These are phyloP conservation scores for Coemansia sp. DNA, from an alignment of 192 early-diverging fungal species.

Conservation along the genomic window DNA sequence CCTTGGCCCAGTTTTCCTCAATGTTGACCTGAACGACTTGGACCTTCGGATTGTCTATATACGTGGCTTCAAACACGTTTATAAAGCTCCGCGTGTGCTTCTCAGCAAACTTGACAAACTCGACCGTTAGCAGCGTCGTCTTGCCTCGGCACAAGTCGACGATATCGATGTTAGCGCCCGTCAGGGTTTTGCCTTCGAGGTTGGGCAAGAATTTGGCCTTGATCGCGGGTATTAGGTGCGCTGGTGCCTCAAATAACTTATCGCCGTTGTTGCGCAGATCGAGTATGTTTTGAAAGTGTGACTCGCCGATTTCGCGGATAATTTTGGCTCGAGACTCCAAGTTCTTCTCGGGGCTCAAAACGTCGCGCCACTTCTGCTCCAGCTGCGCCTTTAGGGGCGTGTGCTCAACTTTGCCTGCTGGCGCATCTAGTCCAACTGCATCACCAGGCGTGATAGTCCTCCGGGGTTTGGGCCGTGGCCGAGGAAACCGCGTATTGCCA, in stretches of 20 bases:
- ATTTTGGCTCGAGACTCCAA: conserved; percentile 50
- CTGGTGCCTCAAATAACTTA: conserved; percentile 52
- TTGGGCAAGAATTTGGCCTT: conserved; percentile 48
- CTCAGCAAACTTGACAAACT: conserved; percentile 56
- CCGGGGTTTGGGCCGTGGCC: conserved; percentile 46
- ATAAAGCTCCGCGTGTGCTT: conserved; percentile 50
- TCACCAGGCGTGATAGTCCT: conserved; percentile 50
- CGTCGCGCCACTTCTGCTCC: conserved; percentile 40
- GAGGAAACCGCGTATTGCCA: conserved; percentile 54
- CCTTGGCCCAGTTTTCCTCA: conserved; percentile 57
- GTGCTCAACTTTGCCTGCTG: conserved; percentile 26
- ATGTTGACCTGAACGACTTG: conserved; percentile 55
- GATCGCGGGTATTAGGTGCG: conserved; percentile 35
- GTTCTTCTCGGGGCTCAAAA: conserved; percentile 54
- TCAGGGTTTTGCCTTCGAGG: conserved; percentile 42
- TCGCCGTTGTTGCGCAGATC: conserved; percentile 56
- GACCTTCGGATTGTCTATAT: conserved; percentile 18
- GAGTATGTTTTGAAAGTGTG: conserved; percentile 55
- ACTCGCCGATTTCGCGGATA: conserved; percentile 50
- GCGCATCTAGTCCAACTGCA: conserved; percentile 44
- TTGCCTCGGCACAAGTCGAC: conserved; percentile 36
- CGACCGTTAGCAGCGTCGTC: conserved; percentile 43
- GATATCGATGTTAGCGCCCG: conserved; percentile 24
- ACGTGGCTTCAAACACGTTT: conserved; percentile 31
- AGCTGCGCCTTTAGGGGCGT: conserved; percentile 23